Evolutionary conservation across 176 grass and related monocot genomes (phyloP).

Genomic region (Rhynchospora tenuis): DNA sequence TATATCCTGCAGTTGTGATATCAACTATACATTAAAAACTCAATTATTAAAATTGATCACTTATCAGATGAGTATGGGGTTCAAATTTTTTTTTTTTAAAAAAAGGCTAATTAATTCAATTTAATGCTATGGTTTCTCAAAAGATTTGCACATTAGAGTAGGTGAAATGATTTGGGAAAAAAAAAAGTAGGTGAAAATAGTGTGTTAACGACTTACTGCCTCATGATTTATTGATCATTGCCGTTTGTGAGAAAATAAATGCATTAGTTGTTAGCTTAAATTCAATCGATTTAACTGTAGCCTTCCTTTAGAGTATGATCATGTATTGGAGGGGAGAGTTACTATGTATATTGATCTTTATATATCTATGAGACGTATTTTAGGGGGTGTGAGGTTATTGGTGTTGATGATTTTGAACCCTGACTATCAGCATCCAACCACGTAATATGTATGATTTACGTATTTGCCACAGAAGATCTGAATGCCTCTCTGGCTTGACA

Average conservation of each 20-base stretch:
- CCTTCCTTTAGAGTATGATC: not conserved
- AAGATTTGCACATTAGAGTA: too few species aligned
- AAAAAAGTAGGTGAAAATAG: too few species aligned
- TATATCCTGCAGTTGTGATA: not conserved
- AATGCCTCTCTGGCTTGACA: not conserved
- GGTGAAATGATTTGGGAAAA: too few species aligned
- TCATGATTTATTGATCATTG: too few species aligned
- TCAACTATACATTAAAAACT: not conserved
- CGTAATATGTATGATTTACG: not conserved
- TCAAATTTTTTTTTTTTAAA: too few species aligned
- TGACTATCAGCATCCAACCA: not conserved
- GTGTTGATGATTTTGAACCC: not conserved
- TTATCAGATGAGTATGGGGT: too few species aligned
- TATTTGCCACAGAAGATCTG: not conserved
- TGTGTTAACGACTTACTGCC: not conserved
- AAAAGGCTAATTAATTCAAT: too few species aligned
- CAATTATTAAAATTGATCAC: too few species aligned
- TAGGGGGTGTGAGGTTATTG: not conserved
- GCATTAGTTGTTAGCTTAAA: not conserved
- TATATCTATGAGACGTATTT: not conserved
- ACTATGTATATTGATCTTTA: not conserved
- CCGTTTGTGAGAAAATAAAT: not conserved
- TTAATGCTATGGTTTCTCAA: too few species aligned
- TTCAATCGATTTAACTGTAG: not conserved
- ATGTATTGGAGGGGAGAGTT: not conserved